These are phyloP conservation scores for Epichloe sp. DNA, from an alignment of 2,329 filamentous ascomycete species.

Conservation along the genomic window DNA sequence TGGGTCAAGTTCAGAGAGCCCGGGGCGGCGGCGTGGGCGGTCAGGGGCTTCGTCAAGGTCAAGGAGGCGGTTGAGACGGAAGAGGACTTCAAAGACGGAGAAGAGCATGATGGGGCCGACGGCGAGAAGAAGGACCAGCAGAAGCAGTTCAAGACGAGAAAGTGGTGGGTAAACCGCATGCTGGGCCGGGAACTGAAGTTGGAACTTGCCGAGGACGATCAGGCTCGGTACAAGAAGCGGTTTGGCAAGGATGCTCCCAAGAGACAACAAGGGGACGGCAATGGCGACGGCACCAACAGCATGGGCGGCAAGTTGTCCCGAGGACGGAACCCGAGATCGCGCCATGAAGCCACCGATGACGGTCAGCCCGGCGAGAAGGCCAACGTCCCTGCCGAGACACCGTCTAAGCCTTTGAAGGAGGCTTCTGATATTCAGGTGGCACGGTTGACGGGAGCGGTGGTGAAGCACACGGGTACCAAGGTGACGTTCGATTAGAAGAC, in stretches of 20 bases:
- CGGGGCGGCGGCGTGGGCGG: slow-evolving; percentile 53
- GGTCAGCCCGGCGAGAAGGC: slow-evolving; percentile 11
- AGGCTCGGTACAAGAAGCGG: slow-evolving; percentile 83
- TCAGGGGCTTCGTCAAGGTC: slow-evolving; percentile 68
- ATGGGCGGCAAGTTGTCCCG: slow-evolving; percentile 17
- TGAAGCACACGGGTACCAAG: slow-evolving; percentile 68
- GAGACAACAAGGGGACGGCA: slow-evolving; percentile 14
- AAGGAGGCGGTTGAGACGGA: slow-evolving; percentile 51
- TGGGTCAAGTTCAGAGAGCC: slow-evolving; percentile 86
- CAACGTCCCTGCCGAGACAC: slow-evolving; percentile 1
- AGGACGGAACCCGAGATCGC: slow-evolving; percentile 26
- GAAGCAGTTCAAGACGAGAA: slow-evolving; percentile 45
- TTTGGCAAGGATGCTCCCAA: slow-evolving; percentile 60
- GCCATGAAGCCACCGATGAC: slow-evolving; percentile 6
- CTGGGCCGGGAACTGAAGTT: slow-evolving; percentile 70
- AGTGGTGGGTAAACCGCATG: slow-evolving; percentile 79
- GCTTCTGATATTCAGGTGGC: slow-evolving; percentile 37
- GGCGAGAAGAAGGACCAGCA: slow-evolving; percentile 26
- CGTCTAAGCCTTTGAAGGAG: slow-evolving; percentile 27
- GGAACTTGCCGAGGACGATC: slow-evolving; percentile 87
- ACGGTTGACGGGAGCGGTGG: slow-evolving; percentile 65
- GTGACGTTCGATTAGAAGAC: slow-evolving; percentile 58
- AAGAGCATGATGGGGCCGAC: slow-evolving; percentile 30
- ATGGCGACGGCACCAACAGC: slow-evolving; percentile 12
- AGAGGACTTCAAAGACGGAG: slow-evolving; percentile 42